Evolutionary conservation across 306 rosid genomes (phyloP).

Genomic region (Vicia sativa): DNA sequence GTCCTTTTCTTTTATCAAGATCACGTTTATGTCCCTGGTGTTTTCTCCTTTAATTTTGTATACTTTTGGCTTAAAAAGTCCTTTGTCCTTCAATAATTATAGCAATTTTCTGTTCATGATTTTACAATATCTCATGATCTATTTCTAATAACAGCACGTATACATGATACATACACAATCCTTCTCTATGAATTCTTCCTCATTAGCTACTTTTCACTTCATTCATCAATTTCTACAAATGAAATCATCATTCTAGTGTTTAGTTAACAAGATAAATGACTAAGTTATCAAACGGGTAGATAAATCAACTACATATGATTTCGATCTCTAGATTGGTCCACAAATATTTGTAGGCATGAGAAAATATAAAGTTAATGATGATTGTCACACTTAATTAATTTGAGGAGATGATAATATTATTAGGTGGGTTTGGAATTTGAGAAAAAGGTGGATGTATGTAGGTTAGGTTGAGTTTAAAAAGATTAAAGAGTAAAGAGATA

Average conservation of each 20-base stretch:
- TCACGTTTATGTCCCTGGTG: no score
- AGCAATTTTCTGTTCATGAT: neutral
- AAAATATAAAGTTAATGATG: conserved; percentile 51
- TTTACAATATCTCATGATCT: conserved; percentile 29
- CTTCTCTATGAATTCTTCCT: no score
- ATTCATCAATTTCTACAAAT: conserved; percentile 38
- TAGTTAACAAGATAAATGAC: conserved; percentile 43
- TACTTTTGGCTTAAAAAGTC: no score
- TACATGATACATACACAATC: neutral
- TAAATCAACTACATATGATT: conserved; percentile 35
- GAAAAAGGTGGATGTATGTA: conserved; percentile 64
- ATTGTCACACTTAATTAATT: conserved; percentile 49
- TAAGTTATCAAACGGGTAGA: conserved; percentile 40
- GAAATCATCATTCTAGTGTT: conserved; percentile 47
- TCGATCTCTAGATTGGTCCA: conserved; percentile 46
- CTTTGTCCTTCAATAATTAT: neutral
- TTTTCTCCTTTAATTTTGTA: no score
- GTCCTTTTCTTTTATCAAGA: no score
- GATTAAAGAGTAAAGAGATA: conserved; percentile 50
- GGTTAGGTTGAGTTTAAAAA: conserved; percentile 61
- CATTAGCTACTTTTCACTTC: conserved; percentile 41
- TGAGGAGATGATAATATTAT: conserved; percentile 60
- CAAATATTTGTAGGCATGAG: conserved; percentile 41
- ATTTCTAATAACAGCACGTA: neutral
- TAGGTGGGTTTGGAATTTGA: conserved; percentile 73